A percentile compares a stretch with the other conserved stretches of the same genome.
Evolutionary conservation across 2,329 filamentous ascomycete species (phyloP).

Genomic region (Diplodia mutila): DNA sequence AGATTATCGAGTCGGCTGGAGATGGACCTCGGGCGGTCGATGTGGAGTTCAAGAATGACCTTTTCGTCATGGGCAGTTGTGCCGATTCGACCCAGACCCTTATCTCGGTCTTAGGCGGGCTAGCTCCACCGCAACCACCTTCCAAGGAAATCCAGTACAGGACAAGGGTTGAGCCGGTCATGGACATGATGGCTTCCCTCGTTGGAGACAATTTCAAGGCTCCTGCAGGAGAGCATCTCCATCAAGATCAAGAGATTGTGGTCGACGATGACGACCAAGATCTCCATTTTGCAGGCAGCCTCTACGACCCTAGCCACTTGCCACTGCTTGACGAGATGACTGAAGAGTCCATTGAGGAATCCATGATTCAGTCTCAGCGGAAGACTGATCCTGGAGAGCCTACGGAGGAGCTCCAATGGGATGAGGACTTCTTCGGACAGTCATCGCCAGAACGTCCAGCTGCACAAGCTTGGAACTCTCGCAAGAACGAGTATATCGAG

Average conservation of each 20-base stretch:
- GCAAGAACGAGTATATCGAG: constrained; percentile 72
- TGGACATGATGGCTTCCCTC: constrained; percentile 88
- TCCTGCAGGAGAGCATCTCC: constrained; percentile 57
- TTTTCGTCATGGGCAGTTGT: constrained; percentile 91
- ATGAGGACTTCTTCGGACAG: constrained; percentile 76
- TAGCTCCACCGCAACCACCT: constrained; percentile 81
- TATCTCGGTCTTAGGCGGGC: constrained; percentile 74
- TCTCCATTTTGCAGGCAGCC: constrained; percentile 58
- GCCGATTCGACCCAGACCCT: constrained; percentile 96
- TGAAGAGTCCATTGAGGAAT: constrained; percentile 41
- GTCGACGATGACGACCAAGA: constrained; percentile 47
- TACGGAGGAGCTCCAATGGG: constrained; percentile 66
- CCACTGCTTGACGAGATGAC: constrained; percentile 44
- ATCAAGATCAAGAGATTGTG: constrained; percentile 37
- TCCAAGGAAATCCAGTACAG: constrained; percentile 83
- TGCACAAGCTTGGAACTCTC: constrained; percentile 80
- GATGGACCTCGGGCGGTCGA: constrained; percentile 71
- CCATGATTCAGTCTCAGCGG: constrained; percentile 42
- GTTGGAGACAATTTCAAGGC: constrained; percentile 79
- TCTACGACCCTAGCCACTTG: constrained; percentile 52
- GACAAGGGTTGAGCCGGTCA: constrained; percentile 81
- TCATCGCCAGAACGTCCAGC: constrained; percentile 64
- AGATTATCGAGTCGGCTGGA: constrained; percentile 59
- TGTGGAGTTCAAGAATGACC: constrained; percentile 80
- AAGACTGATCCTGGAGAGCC: not conserved